Evolutionary conservation across 768 basidiomycete genomes (phyloP), one percentile per base, ranked within the genome.

Genomic region (Amanita polypyramis): DNA sequence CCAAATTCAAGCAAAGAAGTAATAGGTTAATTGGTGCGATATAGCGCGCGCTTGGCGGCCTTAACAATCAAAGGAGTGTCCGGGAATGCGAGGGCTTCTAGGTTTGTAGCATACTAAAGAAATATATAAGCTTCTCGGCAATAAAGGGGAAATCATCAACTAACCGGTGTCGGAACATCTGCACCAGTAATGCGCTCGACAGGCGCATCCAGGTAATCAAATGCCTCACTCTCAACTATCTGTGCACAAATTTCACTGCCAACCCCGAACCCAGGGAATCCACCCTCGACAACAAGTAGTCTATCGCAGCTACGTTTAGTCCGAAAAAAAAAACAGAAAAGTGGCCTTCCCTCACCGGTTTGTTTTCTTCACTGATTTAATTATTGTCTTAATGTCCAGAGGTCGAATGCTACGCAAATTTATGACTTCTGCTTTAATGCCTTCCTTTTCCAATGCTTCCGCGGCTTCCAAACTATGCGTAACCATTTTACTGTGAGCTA

Each of bases 401-500:
- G 96, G 96, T 52, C 96, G 86, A 63, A 97, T 98, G 52, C 80
- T 83, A 55, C 95, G 78, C 54, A 98, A 77, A 76, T 99, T 99
- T 75, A 99, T 84, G 58, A 99, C 91, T 69, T 99, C 96, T 20
- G 92, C 94, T 63, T 89, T 88, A 72, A 99, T 83, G 29, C 92
- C 95, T 68, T 98, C 94, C 73, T 97, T 94, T 54, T 86, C 90
- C 19, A 99, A 75, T 30, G 72, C 68, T 49, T 95, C 95, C 9
- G 96, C 96, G 33, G 96, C 94, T 65, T 98, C 95, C 51, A 99
- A 66, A 60, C 84, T 82, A 70, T 93, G 90, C 1, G 87, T 81
- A 51, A 99, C 96, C 93, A 95, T 95, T 67, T 93, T 94, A 68
- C 89, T 92, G 76, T 98, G 96, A 15, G 90, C 94, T 51, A 99